These are phyloP conservation scores for Logfia minima DNA, from an alignment of 129 eudicot genomes.

Conservation along the genomic window DNA sequence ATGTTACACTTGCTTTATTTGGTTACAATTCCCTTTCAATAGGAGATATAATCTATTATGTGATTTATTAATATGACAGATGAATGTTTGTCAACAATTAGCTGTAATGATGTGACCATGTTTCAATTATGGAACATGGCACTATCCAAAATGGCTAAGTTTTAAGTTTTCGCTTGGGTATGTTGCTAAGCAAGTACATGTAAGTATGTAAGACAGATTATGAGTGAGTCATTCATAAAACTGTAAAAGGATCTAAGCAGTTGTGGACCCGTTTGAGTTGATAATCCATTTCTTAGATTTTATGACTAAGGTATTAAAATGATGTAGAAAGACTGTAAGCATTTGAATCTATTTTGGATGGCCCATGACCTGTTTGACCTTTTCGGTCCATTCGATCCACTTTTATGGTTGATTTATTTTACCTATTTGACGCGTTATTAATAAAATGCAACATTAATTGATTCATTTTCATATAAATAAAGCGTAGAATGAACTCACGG, in stretches of 20 bases:
- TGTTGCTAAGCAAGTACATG: neutral
- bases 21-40: slow-evolving; percentile 19
- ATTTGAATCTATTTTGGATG: too few species aligned
- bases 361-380: too few species aligned
- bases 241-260: too few species aligned
- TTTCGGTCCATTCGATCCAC: neutral
- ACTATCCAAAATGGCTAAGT: slow-evolving; percentile 10
- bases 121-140: slow-evolving; percentile 27
- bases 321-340: neutral
- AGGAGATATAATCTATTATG: slow-evolving; percentile 2
- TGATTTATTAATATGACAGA: slow-evolving; percentile 12
- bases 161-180: neutral
- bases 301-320: neutral
- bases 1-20: slow-evolving; percentile 23
- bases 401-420: too few species aligned
- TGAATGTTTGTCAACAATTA: slow-evolving; percentile 22
- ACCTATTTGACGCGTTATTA: neutral
- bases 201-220: neutral
- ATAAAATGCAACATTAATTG: too few species aligned
- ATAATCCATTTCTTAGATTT: neutral
- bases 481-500: neutral
- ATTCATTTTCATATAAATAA: neutral
- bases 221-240: neutral
- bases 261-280: neutral
- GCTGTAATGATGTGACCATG: slow-evolving; percentile 27